Base-by-base conservation (phyloP, 768 basidiomycete genomes). In the Panaeolus cyanescens region DNA sequence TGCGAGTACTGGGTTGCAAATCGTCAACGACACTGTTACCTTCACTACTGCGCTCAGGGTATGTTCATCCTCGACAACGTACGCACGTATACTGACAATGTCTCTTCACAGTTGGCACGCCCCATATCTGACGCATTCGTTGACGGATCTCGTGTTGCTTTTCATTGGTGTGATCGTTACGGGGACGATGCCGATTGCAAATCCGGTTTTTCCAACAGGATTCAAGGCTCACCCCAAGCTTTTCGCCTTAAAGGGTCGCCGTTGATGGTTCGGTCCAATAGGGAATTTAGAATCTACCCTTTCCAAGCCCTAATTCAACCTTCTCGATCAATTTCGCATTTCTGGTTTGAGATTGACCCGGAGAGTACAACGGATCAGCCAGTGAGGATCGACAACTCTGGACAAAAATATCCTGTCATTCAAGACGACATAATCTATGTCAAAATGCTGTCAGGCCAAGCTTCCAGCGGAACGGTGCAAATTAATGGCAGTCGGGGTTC, bases 291-390 rank as follows among this genome's bases (percentile, higher is more conserved):
- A 32, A 74, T 77, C 62, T 83, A 80, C 68, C 68, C 78, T 56
- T 82, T 81, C 62, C 65, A 78, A n/a, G 78, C 77, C 6, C 77
- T 75, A 2, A 72, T 83, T 58, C 67, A 78, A 63, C 60, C 75
- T 5, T 59, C 73, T 4, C 68, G 68, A 7, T 82, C 81, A 12
- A 74, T 84, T 56, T 75, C 79, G 32, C 78, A 76, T 30, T 83
- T 83, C 67, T 83, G 80, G 80, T 84, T 83, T 65, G 70, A 75
- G 20, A 77, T 83, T 5, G 75, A 83, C 61, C 79, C 81, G 61
- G 72, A 75, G 25, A 71, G 80, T 59, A 80, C 80, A 6, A 76
- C 71, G 34, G 69, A 69, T 1, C n/a, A n/a, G n/a, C 3, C 25
- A 4, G 59, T 72, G 6, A 73, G 73, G 0, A 68, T 67, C 0